These are phyloP conservation scores for Chrysophaeum taylorii DNA, from an alignment of 352 stramenopile genomes.

Conservation along the genomic window DNA sequence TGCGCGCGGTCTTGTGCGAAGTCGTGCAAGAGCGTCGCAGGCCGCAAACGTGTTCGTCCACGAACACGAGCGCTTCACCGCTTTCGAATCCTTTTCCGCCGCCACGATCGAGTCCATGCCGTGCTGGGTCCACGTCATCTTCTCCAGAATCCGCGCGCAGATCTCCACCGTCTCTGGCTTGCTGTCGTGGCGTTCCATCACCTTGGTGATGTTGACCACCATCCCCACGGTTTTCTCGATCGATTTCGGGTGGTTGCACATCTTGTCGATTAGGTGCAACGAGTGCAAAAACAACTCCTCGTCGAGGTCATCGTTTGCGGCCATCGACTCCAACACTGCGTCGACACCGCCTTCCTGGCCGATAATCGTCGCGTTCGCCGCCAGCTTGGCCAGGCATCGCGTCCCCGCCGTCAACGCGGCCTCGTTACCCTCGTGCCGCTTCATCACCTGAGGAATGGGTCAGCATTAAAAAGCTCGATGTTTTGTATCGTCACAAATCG, in stretches of 20 bases:
- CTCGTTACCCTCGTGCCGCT: constrained; percentile 16
- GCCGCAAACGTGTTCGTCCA: no score
- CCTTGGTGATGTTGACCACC: constrained; percentile 7
- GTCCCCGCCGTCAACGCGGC: no score
- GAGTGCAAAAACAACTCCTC: constrained; percentile 7
- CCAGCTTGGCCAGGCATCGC: no score
- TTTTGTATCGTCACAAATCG: no score
- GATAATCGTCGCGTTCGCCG: constrained; percentile 7
- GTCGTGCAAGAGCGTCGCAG: no score
- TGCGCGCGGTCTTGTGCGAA: no score
- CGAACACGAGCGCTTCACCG: no score
- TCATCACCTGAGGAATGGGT: constrained; percentile 12
- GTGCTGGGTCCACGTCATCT: constrained; percentile 6
- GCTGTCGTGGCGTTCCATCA: neutral
- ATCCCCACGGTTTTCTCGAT: constrained; percentile 10
- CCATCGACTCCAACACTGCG: constrained; percentile 13
- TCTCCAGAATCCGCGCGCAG: constrained; percentile 14
- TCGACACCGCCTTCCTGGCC: constrained; percentile 13
- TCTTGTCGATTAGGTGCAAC: constrained; percentile 13
- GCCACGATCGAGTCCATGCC: no score
- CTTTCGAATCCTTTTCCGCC: no score
- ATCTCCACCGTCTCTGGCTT: neutral
- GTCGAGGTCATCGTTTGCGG: constrained; percentile 12
- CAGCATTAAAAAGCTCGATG: neutral
- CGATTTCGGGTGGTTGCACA: constrained; percentile 9